A percentile compares a stretch with the other conserved stretches of the same genome.
Evolutionary conservation across 2,329 filamentous ascomycete species (phyloP).

Genomic region (Stagonosporopsis cucurbitacearum): DNA sequence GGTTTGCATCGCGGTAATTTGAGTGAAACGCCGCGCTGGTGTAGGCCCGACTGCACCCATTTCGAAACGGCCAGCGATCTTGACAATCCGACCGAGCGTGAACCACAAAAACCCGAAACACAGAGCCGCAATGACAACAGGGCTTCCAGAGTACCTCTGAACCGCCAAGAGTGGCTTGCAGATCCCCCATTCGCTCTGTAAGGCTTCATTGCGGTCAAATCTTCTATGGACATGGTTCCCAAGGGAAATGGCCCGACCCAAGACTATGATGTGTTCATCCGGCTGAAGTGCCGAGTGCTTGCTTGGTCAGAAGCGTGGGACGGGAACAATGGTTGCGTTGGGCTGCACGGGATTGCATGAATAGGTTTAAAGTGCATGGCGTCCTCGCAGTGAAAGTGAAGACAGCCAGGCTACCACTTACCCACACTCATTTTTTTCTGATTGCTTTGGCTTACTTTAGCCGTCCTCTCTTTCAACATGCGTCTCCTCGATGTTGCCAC

Average conservation of each 20-base stretch:
- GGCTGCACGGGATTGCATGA: neutral
- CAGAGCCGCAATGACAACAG: constrained; percentile 3
- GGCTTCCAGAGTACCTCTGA: neutral
- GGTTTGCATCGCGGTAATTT: constrained; percentile 9
- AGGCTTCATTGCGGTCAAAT: constrained; percentile 16
- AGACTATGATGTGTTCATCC: constrained; percentile 4
- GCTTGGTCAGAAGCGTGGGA: neutral
- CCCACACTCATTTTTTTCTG: constrained; percentile 16
- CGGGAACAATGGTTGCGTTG: neutral
- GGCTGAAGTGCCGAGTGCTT: constrained; percentile 5
- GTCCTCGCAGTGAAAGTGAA: neutral
- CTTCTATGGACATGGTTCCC: neutral
- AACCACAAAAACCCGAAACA: neutral
- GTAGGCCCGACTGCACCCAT: constrained; percentile 10
- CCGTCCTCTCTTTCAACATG: constrained; percentile 36
- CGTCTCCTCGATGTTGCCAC: constrained; percentile 27
- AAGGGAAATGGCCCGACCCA: neutral
- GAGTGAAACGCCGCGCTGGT: constrained; percentile 8
- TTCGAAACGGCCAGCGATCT: constrained; percentile 7
- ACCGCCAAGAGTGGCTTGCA: neutral
- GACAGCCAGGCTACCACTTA: neutral
- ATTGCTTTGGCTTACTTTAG: constrained; percentile 11
- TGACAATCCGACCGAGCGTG: neutral
- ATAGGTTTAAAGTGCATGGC: neutral
- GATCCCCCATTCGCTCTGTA: constrained; percentile 8